Percentiles rank a stretch among this genome's conserved stretches.
These are phyloP conservation scores for Colletotrichum somersetense DNA, from an alignment of 2,329 filamentous ascomycete genomes.

Conservation along the genomic window DNA sequence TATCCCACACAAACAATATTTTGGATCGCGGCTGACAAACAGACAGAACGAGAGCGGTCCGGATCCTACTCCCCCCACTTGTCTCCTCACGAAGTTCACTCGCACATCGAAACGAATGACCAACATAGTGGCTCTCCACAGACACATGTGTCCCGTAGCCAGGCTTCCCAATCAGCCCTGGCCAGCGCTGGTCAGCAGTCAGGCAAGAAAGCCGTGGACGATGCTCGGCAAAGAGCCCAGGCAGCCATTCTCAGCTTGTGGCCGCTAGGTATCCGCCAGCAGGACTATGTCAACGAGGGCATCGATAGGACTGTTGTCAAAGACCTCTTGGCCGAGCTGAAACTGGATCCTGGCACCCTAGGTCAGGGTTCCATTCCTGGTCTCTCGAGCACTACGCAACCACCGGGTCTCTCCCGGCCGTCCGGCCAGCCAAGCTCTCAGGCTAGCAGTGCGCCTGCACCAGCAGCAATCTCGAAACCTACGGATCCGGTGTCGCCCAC, in stretches of 20 bases:
- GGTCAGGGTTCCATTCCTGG: conserved; percentile 9
- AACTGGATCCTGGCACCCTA: conserved; percentile 61
- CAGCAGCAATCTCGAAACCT: conserved; percentile 3
- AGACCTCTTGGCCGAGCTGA: conserved; percentile 76
- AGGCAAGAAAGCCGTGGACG: conserved; percentile 46
- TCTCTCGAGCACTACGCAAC: background rate
- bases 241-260: conserved; percentile 75
- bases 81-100: conserved; percentile 61
- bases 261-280: conserved; percentile 77
- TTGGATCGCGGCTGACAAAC: background rate
- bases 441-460: background rate
- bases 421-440: conserved; percentile 7
- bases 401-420: conserved; percentile 2
- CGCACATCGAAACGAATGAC: background rate
- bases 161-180: background rate
- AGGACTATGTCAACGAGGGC: conserved; percentile 80
- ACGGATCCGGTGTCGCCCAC: conserved; percentile 11
- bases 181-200: background rate
- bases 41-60: conserved; percentile 57
- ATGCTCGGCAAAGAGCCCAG: conserved; percentile 71
- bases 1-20: background rate
- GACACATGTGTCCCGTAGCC: no score
- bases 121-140: background rate
- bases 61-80: conserved; percentile 66
- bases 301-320: conserved; percentile 74